phyloP scores from a whole-genome alignment of 2,329 filamentous ascomycete genomes.

The Ploettnerulaceae sp. region DNA sequence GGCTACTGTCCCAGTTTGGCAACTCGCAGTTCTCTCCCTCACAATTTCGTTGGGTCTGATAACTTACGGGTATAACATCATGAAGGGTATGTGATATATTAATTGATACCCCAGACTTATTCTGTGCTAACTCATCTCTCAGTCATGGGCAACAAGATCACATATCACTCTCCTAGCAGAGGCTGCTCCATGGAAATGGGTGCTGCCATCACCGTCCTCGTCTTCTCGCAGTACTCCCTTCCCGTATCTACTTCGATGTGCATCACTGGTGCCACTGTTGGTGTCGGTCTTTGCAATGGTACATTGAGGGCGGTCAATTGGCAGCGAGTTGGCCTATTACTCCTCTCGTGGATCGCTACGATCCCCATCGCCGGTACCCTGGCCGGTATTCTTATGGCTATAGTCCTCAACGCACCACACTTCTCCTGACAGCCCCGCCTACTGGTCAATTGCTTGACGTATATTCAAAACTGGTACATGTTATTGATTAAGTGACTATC shows the following conservation, averaged over 20 bases:
- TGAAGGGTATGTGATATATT: conserved; percentile 64
- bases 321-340: conserved; percentile 63
- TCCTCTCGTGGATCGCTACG: conserved; percentile 63
- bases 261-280: conserved; percentile 74
- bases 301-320: conserved; percentile 69
- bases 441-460: no score
- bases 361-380: conserved; percentile 41
- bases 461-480: no score
- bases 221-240: conserved; percentile 71
- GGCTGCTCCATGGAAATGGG: conserved; percentile 75
- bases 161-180: conserved; percentile 57
- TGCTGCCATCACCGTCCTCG: conserved; percentile 68
- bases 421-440: conserved; percentile 6
- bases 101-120: background rate
- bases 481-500: no score
- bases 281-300: conserved; percentile 73
- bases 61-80: conserved; percentile 80
- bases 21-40: conserved; percentile 62
- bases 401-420: conserved; percentile 52
- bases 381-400: conserved; percentile 38
- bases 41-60: conserved; percentile 63
- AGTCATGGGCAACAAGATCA: conserved; percentile 81
- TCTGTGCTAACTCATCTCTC: conserved; percentile 32
- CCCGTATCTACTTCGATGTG: conserved; percentile 77
- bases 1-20: conserved; percentile 67